Percentiles rank a stretch among this genome's conserved stretches.
Conservation (phyloP, 345 rosid genomes). For the Physaria fendleri region DNA sequence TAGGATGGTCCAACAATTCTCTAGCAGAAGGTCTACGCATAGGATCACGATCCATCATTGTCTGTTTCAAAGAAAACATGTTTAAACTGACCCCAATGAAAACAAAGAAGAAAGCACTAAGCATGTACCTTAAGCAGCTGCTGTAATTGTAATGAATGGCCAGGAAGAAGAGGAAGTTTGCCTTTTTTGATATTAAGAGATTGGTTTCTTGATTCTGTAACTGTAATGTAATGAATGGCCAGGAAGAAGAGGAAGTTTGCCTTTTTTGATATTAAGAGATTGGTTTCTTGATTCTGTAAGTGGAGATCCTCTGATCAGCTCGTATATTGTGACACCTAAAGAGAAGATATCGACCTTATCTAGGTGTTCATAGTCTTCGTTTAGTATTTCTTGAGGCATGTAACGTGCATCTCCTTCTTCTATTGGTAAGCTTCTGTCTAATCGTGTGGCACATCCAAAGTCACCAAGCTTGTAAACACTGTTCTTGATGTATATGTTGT, state of each 20-base stretch:
- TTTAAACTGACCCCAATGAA: constrained; percentile 10
- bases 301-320: constrained; percentile 73
- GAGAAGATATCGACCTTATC: constrained; percentile 95
- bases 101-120: not conserved
- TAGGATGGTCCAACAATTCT: constrained; percentile 57
- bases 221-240: too few relatives aligned
- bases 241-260: constrained; percentile 84
- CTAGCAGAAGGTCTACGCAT: constrained; percentile 60
- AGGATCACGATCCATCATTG: constrained; percentile 82
- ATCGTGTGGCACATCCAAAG: constrained; percentile 90
- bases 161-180: constrained; percentile 82
- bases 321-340: constrained; percentile 72
- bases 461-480: constrained; percentile 88
- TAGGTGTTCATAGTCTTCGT: constrained; percentile 73
- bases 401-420: constrained; percentile 99
- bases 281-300: constrained; percentile 69
- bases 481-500: constrained; percentile 80
- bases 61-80: constrained; percentile 38
- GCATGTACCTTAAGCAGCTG: constrained; percentile 85
- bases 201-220: constrained; percentile 67
- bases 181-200: constrained; percentile 72
- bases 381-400: constrained; percentile 98
- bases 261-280: constrained; percentile 64
- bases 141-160: constrained; percentile 77
- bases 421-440: constrained; percentile 70